Conservation (phyloP, 2,329 filamentous ascomycete genomes). For the Fusarium citri region DNA sequence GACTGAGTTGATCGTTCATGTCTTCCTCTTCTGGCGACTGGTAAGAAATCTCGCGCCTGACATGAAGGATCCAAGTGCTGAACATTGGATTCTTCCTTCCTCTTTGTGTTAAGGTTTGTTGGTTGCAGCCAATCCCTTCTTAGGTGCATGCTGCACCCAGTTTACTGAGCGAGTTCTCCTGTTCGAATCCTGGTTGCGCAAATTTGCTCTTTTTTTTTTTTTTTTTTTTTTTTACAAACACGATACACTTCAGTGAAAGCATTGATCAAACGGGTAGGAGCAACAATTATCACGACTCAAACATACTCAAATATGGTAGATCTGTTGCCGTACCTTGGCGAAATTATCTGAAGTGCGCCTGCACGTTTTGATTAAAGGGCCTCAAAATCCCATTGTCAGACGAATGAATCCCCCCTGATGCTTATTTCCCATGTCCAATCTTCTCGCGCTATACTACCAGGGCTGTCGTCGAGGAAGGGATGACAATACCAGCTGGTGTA, state of each 20-base stretch:
- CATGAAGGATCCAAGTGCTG: background rate
- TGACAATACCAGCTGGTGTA: background rate
- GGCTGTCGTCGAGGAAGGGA: background rate
- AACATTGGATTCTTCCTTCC: background rate
- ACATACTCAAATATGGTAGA: background rate
- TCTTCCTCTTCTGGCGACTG: background rate
- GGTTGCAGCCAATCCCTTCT: background rate
- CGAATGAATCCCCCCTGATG: conserved; percentile 31
- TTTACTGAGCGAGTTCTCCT: background rate
- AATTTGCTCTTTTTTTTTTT: no score
- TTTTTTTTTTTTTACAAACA: no score
- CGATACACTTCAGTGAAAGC: no score
- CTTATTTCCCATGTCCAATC: conserved; percentile 27
- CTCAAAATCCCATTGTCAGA: conserved; percentile 33
- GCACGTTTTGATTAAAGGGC: conserved; percentile 41
- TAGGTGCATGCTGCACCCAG: background rate
- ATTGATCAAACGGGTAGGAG: no score
- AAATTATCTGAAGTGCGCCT: conserved; percentile 13
- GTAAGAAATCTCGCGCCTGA: background rate
- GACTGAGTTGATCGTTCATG: background rate
- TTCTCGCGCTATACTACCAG: background rate
- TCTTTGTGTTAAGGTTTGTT: background rate
- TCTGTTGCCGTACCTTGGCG: background rate
- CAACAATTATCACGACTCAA: background rate
- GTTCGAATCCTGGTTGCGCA: background rate